Evolutionary conservation across 2,329 filamentous ascomycete species (phyloP), one percentile per base, ranked within the genome.

Genomic region (Stemphylium vesicarium): DNA sequence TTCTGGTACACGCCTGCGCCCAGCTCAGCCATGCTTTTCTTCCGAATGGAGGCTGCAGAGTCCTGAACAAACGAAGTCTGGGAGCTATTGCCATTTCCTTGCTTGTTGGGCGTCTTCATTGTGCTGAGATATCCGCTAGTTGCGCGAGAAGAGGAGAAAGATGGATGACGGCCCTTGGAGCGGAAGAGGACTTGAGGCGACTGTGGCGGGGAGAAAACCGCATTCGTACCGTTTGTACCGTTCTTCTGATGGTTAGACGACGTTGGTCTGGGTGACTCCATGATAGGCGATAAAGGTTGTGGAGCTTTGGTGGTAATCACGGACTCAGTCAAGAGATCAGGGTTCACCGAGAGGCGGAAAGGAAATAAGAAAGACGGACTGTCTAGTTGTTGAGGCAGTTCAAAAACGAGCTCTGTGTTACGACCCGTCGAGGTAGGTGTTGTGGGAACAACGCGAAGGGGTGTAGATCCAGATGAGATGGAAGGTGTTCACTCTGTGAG

Each of bases 1-100:
- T 63, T 66, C 39, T 71, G 70, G 15, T 68, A 68, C 6, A 74
- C 71, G 11, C 72, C 72, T 36, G 68, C 68, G 11, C 73, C 73
- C 7, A 75, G 61, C 57, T 75, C 72, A 24, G 70, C 62, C 45
- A 73, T 22, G 20, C 20, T 22, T 22, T 6, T 22, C 20, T 22
- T 22, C 20, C 20, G 20, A 6, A 22, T 53, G 24, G 68, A 60
- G 11, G 63, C 53, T 12, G 72, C 72, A 13, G 72, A 66, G 31
- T 76, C 73, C 55, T 71, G 64, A 15, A 75, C 70, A n/a, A 74
- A 64, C 4, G 66, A 66, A 31, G 67, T 70, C 51, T 74, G 75
- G 48, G 74, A 64, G 39, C 54, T 54, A 37, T 52, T 55, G 33
- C 53, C 36, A 24, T 41, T 45, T 18, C 37, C 35, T 37, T 59